Conservation (phyloP, 345 rosid genomes). For the Cardamine chenopodiifolia region DNA sequence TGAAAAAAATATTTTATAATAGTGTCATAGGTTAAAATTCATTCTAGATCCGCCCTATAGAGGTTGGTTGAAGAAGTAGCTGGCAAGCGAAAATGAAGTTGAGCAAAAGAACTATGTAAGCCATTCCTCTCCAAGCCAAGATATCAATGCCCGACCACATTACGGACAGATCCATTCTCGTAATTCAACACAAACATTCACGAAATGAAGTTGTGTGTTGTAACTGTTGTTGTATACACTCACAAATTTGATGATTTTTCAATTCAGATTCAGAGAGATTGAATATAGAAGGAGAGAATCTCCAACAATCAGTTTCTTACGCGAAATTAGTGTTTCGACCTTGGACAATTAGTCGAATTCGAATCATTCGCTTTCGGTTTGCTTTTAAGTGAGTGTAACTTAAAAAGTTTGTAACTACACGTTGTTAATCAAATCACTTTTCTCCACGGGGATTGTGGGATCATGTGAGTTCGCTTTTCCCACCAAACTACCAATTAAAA, state of each 20-base stretch:
- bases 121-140: slow-evolving; percentile 65
- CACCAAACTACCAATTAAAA: background rate
- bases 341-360: background rate
- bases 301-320: background rate
- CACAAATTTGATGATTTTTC: background rate
- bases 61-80: slow-evolving; percentile 67
- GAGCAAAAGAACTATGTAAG: slow-evolving; percentile 53
- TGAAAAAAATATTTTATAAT: too few species aligned
- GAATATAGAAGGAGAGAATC: background rate
- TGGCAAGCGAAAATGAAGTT: slow-evolving; percentile 70
- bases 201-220: background rate
- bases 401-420: background rate
- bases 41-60: too few species aligned
- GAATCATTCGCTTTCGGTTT: background rate
- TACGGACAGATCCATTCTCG: slow-evolving; percentile 39
- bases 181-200: background rate
- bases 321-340: background rate
- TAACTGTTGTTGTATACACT: too few species aligned
- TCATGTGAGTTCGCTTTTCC: background rate
- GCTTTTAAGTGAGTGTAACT: background rate
- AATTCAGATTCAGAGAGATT: background rate
- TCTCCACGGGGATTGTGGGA: background rate
- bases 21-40: too few species aligned
- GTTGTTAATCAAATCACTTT: background rate
- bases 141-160: slow-evolving; percentile 48